These are phyloP conservation scores for Helotiales sp. DNA, from an alignment of 2,329 filamentous ascomycete genomes.

Conservation along the genomic window DNA sequence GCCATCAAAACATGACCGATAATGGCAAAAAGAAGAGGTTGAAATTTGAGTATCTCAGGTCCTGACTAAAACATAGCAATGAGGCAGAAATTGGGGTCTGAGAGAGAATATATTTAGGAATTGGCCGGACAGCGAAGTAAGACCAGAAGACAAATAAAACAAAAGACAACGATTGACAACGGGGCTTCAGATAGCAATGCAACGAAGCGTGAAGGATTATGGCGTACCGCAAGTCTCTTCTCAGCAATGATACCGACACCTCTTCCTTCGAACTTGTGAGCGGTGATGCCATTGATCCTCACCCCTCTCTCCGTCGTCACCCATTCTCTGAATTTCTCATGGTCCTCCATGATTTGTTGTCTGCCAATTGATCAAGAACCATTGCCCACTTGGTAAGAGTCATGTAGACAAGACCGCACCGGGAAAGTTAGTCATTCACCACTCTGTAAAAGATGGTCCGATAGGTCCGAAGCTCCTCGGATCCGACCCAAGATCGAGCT, in stretches of 20 bases:
- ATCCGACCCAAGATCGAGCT: background rate
- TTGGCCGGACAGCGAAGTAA: no score
- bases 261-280: constrained; percentile 66
- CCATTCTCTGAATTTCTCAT: constrained; percentile 65
- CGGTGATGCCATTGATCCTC: constrained; percentile 64
- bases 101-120: no score
- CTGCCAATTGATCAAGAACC: background rate
- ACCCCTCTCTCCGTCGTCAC: constrained; percentile 61
- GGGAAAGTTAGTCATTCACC: constrained; percentile 2
- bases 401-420: background rate
- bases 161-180: background rate
- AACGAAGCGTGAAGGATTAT: background rate
- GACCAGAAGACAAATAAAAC: background rate
- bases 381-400: constrained; percentile 1
- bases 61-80: no score
- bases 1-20: no score
- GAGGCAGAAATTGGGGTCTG: no score
- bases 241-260: constrained; percentile 79
- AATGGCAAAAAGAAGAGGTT: no score
- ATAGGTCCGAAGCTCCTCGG: background rate
- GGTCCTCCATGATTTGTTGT: constrained; percentile 30
- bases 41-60: no score
- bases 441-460: constrained; percentile 5
- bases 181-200: background rate
- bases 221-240: constrained; percentile 60